These are phyloP conservation scores for Pseudotulostoma volvatum DNA, from an alignment of 495 filamentous ascomycete species.

Conservation along the genomic window DNA sequence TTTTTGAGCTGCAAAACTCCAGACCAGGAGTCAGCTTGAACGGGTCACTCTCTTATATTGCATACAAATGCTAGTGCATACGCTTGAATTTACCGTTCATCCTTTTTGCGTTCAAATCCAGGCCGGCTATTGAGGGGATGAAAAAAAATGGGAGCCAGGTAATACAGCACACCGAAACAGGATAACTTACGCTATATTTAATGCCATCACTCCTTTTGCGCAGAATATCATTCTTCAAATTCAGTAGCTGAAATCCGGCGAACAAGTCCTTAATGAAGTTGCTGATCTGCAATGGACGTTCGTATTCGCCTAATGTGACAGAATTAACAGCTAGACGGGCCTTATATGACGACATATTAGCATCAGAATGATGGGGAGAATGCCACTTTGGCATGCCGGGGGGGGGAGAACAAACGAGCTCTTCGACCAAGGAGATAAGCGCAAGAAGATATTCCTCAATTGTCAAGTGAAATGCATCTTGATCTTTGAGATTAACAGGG, in stretches of 20 bases:
- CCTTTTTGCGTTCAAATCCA: no score
- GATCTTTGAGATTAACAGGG: slow-evolving; percentile 84
- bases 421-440: slow-evolving; percentile 72
- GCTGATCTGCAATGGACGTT: slow-evolving; percentile 68
- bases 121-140: no score
- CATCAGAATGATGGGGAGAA: background rate
- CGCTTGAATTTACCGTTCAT: no score
- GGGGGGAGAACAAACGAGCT: slow-evolving; percentile 40
- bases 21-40: no score
- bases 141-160: no score
- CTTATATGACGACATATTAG: slow-evolving; percentile 14
- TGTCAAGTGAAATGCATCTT: slow-evolving; percentile 83
- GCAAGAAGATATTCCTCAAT: slow-evolving; percentile 93
- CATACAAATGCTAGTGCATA: no score
- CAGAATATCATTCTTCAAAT: slow-evolving; percentile 88
- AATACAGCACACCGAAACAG: no score
- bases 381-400: background rate
- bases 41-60: no score
- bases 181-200: slow-evolving; percentile 64
- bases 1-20: slow-evolving; percentile 55
- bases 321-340: slow-evolving; percentile 87
- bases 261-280: slow-evolving; percentile 90
- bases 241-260: slow-evolving; percentile 88
- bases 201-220: slow-evolving; percentile 79
- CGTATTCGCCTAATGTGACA: slow-evolving; percentile 81